Evolutionary conservation across 2,329 filamentous ascomycete species (phyloP).

Genomic region (Pseudonectria buxi): DNA sequence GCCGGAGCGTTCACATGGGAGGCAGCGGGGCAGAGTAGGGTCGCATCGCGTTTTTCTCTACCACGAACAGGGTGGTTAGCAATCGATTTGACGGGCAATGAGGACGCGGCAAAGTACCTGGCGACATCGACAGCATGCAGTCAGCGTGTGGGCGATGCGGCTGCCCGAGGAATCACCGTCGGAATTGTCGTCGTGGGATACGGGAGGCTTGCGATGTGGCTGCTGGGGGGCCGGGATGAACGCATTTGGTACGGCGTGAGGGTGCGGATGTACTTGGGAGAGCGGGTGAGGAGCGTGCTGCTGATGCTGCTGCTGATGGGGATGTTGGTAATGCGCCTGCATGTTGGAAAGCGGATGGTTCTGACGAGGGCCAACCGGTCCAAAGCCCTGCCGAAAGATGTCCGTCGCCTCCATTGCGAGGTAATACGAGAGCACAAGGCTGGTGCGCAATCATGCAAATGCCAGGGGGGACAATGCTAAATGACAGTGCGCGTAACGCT

Average conservation of each 20-base stretch:
- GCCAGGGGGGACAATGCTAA: too few relatives aligned
- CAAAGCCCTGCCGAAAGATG: constrained; percentile 54
- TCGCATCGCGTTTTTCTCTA: constrained; percentile 96
- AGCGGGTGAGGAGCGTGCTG: constrained; percentile 5
- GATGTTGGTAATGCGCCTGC: constrained; percentile 20
- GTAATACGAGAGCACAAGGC: not conserved
- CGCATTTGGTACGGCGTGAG: too few relatives aligned
- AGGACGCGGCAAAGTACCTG: constrained; percentile 47
- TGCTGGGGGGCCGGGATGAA: constrained; percentile 10
- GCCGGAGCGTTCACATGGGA: constrained; percentile 86
- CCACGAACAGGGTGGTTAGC: constrained; percentile 8
- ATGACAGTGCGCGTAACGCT: too few relatives aligned
- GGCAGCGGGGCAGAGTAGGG: constrained; percentile 81
- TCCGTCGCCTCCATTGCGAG: constrained; percentile 50
- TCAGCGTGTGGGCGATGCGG: constrained; percentile 71
- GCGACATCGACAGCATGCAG: constrained; percentile 72
- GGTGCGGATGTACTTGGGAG: too few relatives aligned
- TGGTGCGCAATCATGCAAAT: too few relatives aligned
- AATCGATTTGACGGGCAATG: constrained; percentile 3
- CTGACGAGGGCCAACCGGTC: constrained; percentile 34
- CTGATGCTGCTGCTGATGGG: constrained; percentile 21
- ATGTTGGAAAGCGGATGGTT: constrained; percentile 24
- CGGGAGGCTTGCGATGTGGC: constrained; percentile 23
- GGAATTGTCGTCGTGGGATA: constrained; percentile 34
- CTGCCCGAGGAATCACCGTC: constrained; percentile 47